Evolutionary conservation across 2,329 filamentous ascomycete genomes (phyloP), one percentile per base, ranked within the genome.

Genomic region (Furcasterigmium furcatum): DNA sequence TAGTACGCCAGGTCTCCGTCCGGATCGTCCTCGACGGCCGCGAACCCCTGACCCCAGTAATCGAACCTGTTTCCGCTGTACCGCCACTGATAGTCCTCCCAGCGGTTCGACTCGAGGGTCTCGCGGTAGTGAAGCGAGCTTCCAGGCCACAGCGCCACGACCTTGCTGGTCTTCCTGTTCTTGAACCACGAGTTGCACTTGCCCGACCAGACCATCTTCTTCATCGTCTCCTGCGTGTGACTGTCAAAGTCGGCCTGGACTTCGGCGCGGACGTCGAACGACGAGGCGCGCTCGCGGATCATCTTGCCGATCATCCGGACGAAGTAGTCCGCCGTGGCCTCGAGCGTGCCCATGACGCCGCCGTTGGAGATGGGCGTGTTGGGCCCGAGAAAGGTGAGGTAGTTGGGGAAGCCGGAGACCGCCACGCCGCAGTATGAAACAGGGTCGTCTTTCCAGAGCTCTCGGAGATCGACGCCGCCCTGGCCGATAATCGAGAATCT

Each of bases 181-280:
- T 27, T 73, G 56, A 80, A 81, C 77, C 76, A 80, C 44, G 71
- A 75, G 48, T 68, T 70, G 57, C 77, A 80, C 9, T 61, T 56
- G 34, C 71, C 72, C 6, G 64, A 59, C 55, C 74, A 77, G 3
- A 77, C 73, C 0, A 71, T 76, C 5, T 63, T 56, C 51, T 68
- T 64, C 55, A 79, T 74, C 52, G 77, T 74, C 42, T 67, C 65
- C 34, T 70, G 64, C 27, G 70, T 66, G 54, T 73, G 77, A 21
- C 61, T 64, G 35, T 61, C 63, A 53, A 76, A 79, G 47, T 76
- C 73, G 6, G 34, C 34, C 16, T 36, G 34, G n/a, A 18, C 34
- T 8, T 36, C 34, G 18, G 34, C n/a, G n/a, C 34, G 34, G n/a
- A 36, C 34, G 16, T 36, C 16, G 18, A 36, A 36, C 9, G 34